These are phyloP conservation scores for Pseudomicrostroma phylloplanum DNA, from an alignment of 1,284 basidiomycete species.

Conservation along the genomic window DNA sequence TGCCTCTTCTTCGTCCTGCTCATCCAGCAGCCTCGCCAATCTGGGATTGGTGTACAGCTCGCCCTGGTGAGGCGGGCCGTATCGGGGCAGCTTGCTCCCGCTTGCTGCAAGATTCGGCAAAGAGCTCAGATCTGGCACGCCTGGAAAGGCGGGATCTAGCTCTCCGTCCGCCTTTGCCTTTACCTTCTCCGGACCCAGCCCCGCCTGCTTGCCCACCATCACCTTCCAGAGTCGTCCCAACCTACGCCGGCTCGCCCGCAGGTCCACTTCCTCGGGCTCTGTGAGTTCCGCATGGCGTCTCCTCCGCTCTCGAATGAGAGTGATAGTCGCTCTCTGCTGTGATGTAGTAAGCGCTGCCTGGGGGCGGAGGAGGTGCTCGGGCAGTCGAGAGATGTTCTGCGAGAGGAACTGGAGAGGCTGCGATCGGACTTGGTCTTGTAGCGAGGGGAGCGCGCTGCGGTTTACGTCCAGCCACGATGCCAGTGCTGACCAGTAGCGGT, in stretches of 20 bases:
- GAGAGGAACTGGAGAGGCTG: neutral
- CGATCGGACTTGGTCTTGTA: too few relatives aligned
- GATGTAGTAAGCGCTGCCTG: neutral
- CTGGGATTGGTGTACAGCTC: neutral
- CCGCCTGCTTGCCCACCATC: neutral
- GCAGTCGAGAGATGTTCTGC: neutral
- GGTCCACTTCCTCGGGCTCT: neutral
- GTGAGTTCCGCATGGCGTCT: neutral
- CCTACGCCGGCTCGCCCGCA: neutral
- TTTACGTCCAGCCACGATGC: too few relatives aligned
- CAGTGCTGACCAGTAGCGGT: too few relatives aligned
- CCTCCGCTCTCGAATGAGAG: neutral
- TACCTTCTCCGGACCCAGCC: neutral
- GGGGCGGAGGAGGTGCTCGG: neutral
- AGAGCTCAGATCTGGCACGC: neutral
- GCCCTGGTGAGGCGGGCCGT: neutral
- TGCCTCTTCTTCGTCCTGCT: slow-evolving; percentile 9
- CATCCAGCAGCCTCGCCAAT: slow-evolving; percentile 3
- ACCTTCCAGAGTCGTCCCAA: neutral
- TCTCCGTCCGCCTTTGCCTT: neutral
- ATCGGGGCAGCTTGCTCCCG: neutral
- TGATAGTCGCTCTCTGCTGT: neutral
- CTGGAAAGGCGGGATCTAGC: neutral
- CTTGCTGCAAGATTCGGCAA: neutral
- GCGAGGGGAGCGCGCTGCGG: too few relatives aligned